These are phyloP conservation scores for Sporothrix dimorphospora DNA, from an alignment of 2,329 filamentous ascomycete species.

Conservation along the genomic window DNA sequence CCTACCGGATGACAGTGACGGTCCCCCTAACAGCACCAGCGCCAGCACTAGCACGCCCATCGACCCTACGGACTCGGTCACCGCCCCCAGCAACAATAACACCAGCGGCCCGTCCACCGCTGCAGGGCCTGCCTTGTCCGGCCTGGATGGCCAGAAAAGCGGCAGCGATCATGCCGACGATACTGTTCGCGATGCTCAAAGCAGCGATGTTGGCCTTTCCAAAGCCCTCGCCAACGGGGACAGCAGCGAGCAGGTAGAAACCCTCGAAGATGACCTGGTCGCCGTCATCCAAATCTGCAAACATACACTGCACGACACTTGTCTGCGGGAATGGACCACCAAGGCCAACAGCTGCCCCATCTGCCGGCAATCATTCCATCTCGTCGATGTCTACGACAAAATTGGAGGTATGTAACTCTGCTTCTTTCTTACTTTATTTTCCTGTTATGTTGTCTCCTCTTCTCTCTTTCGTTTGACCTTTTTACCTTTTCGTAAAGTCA, in stretches of 20 bases:
- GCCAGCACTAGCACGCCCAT: constrained; percentile 7
- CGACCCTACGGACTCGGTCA: not conserved
- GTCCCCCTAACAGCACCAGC: constrained; percentile 24
- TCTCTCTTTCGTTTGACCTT: not conserved
- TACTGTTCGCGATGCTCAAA: not conserved
- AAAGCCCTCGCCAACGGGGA: constrained; percentile 11
- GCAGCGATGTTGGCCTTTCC: not conserved
- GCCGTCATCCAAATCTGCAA: constrained; percentile 75
- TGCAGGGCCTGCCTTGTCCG: not conserved
- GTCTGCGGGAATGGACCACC: constrained; percentile 91
- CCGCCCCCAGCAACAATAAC: constrained; percentile 12
- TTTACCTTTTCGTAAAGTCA: not conserved
- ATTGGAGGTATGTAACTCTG: constrained; percentile 66
- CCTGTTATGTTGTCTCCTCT: not conserved
- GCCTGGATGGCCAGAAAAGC: constrained; percentile 6
- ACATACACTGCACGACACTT: constrained; percentile 90
- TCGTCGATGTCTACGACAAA: constrained; percentile 80
- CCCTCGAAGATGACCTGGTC: constrained; percentile 49
- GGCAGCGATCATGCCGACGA: constrained; percentile 9
- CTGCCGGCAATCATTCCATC: constrained; percentile 88
- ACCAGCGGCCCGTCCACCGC: constrained; percentile 17
- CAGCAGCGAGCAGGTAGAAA: constrained; percentile 36
- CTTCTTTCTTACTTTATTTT: not conserved
- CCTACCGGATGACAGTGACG: constrained; percentile 25
- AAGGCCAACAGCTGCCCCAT: constrained; percentile 98